Conservation (phyloP, 495 filamentous ascomycete species). For the Cudoniella acicularis region DNA sequence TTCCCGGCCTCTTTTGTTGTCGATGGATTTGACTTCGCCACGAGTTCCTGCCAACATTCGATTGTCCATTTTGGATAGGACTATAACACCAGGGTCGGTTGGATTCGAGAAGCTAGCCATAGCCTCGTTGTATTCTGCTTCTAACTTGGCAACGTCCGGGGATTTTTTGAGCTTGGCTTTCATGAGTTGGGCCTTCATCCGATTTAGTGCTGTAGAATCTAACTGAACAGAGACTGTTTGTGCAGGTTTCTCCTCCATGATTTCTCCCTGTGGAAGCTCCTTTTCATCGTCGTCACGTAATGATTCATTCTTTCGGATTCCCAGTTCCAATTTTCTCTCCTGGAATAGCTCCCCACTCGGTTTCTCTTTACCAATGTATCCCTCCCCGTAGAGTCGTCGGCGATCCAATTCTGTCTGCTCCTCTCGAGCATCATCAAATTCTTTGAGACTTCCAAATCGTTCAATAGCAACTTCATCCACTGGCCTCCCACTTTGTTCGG, state of each 20-base stretch:
- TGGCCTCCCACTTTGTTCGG: slow-evolving; percentile 63
- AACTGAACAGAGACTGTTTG: slow-evolving; percentile 44
- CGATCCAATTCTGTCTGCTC: slow-evolving; percentile 92
- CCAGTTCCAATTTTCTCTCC: slow-evolving; percentile 55
- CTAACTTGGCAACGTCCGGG: slow-evolving; percentile 70
- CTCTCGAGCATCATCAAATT: slow-evolving; percentile 91
- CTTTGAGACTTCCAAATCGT: slow-evolving; percentile 73
- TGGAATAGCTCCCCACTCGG: slow-evolving; percentile 83
- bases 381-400: slow-evolving; percentile 76
- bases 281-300: slow-evolving; percentile 41
- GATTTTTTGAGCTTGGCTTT: slow-evolving; percentile 82
- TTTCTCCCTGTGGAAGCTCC: slow-evolving; percentile 38
- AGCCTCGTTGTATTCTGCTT: slow-evolving; percentile 78
- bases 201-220: slow-evolving; percentile 78
- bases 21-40: slow-evolving; percentile 71
- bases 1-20: slow-evolving; percentile 74
- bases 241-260: slow-evolving; percentile 34
- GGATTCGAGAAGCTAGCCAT: slow-evolving; percentile 54
- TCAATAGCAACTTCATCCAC: slow-evolving; percentile 81
- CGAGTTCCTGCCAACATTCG: slow-evolving; percentile 77
- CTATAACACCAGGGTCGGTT: slow-evolving; percentile 60
- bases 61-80: slow-evolving; percentile 83
- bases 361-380: slow-evolving; percentile 82
- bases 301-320: slow-evolving; percentile 34
- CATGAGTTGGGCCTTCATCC: slow-evolving; percentile 87